A percentile compares a stretch with the other conserved stretches of the same genome.
These are phyloP conservation scores for Phanerochaete carnosa DNA, from an alignment of 768 basidiomycete genomes.

Conservation along the genomic window DNA sequence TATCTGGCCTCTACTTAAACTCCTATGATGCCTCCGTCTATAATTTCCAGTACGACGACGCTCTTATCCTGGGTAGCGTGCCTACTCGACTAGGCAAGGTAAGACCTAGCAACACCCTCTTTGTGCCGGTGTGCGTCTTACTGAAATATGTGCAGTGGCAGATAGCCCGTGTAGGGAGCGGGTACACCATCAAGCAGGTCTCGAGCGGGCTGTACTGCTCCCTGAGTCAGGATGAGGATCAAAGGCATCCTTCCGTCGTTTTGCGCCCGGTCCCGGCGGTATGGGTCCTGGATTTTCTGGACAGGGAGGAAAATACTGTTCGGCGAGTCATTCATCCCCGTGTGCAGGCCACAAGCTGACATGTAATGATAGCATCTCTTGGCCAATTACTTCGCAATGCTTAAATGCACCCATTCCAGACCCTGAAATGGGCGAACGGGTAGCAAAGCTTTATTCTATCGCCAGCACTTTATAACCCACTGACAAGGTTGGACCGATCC, in stretches of 20 bases:
- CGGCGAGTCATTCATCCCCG: background rate
- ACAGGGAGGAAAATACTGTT: background rate
- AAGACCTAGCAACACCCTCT: background rate
- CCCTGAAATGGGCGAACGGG: background rate
- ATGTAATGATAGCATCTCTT: background rate
- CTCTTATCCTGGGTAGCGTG: background rate
- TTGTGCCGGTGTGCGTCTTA: background rate
- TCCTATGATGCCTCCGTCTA: background rate
- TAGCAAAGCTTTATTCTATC: background rate
- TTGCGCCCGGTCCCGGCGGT: slow-evolving; percentile 1
- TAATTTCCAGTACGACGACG: slow-evolving; percentile 2
- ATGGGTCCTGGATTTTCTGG: background rate
- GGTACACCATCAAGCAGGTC: slow-evolving; percentile 4
- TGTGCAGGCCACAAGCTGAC: background rate
- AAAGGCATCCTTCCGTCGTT: background rate
- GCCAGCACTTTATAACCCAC: background rate
- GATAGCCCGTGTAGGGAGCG: background rate
- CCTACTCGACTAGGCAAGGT: slow-evolving; percentile 1
- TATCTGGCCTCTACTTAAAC: background rate
- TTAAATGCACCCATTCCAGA: background rate
- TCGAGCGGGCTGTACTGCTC: slow-evolving; percentile 5
- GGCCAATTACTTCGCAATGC: background rate
- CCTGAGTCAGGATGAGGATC: background rate
- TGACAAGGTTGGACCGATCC: background rate
- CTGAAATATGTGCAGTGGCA: slow-evolving; percentile 1